Base-by-base conservation (phyloP, 192 early-diverging fungal species). In the Coemansia sp. region DNA sequence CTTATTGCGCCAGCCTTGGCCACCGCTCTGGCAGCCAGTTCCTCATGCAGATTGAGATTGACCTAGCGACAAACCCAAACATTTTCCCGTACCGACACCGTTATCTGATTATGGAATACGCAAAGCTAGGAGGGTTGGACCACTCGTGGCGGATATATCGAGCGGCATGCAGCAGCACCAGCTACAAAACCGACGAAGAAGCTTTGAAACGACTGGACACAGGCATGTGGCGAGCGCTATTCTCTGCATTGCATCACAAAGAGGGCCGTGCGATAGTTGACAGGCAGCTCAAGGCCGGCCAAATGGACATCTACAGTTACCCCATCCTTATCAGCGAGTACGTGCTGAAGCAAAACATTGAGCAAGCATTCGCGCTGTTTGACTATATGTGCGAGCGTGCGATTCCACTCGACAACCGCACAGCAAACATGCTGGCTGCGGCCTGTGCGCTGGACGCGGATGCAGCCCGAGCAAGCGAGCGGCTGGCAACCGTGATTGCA, bases 21-120 rank as follows among this genome's bases (percentile, higher is more conserved):
- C n/a, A n/a, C n/a, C n/a, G n/a, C n/a, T n/a, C n/a, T n/a, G n/a
- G n/a, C n/a, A n/a, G n/a, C n/a, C n/a, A n/a, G n/a, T n/a, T n/a
- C n/a, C n/a, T n/a, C n/a, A n/a, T n/a, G n/a, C n/a, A 64, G 32
- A 65, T 79, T 31, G 76, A 79, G 50, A 6, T 54, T 14, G 76
- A 73, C 33, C 24, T 58, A 2, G 47, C 30, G 8, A 21, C 65
- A 11, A 18, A 58, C n/a, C 50, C 65, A 6, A 27, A 32, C 18
- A 33, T 61, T 21, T 65, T 46, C 18, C 58, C 62, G 14, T 5
- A 45, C 12, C 35, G 35, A 21, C 43, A 53, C 47, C 27, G 5
- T 10, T 10, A 7, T 14, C 47, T 79, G 23, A 60, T 72, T 6
- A 24, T 25, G 6, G 22, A 62, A 2, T 79, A 79, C 35, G 57